A percentile compares a stretch with the other conserved stretches of the same genome.
Evolutionary conservation across 306 rosid genomes (phyloP).

Genomic region (Urtica urens): DNA sequence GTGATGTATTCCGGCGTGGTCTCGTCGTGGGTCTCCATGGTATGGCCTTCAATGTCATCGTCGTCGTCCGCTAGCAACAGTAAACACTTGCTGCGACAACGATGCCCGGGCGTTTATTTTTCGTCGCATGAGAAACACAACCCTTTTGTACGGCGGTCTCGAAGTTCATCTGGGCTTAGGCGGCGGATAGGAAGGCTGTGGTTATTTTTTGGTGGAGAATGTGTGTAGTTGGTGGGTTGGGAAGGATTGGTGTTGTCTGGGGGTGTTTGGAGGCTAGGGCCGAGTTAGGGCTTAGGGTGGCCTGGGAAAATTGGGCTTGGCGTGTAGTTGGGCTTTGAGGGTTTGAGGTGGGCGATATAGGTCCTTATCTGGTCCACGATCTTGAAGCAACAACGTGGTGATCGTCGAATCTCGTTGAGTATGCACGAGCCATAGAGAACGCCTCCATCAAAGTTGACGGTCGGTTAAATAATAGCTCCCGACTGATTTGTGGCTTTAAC

Average conservation of each 20-base stretch:
- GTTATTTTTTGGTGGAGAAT: neutral
- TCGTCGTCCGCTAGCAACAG: neutral
- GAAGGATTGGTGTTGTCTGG: too few relatives aligned
- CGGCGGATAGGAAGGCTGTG: neutral
- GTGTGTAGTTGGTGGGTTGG: neutral
- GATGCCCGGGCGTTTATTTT: neutral
- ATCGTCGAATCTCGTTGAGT: too few relatives aligned
- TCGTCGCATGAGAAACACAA: neutral
- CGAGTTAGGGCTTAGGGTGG: too few relatives aligned
- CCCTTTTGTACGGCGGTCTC: neutral
- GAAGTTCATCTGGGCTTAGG: neutral
- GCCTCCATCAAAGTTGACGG: neutral
- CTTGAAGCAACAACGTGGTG: too few relatives aligned
- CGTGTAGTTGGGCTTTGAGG: too few relatives aligned
- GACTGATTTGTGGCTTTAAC: neutral
- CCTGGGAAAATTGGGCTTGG: too few relatives aligned
- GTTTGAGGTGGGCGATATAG: too few relatives aligned
- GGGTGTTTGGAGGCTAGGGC: too few relatives aligned
- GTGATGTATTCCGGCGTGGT: neutral
- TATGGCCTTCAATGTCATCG: neutral
- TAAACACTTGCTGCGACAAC: neutral
- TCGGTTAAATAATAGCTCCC: neutral
- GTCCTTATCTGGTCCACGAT: too few relatives aligned
- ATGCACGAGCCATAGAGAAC: neutral
- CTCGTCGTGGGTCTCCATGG: too few relatives aligned